Conservation (phyloP, 352 stramenopile species). For the Globisporangium nodosum region DNA sequence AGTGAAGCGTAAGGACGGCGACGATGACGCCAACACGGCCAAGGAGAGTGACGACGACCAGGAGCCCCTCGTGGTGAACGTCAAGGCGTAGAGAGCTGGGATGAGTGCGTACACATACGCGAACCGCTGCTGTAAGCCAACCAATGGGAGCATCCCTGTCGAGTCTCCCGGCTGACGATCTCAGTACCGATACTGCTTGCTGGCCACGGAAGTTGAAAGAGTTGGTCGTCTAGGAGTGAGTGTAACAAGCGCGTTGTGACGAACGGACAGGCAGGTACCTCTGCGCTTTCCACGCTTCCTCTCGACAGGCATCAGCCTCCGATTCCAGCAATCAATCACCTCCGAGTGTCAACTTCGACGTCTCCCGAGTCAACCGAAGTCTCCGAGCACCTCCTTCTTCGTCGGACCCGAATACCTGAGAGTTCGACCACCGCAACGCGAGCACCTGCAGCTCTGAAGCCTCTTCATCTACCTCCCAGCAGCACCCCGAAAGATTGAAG, state of each 20-base stretch:
- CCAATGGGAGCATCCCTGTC: background rate
- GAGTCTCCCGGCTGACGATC: background rate
- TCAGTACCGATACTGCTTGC: background rate
- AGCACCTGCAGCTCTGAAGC: background rate
- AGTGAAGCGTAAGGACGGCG: slow-evolving; percentile 1
- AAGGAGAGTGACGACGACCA: background rate
- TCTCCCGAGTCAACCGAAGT: background rate
- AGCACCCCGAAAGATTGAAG: too few relatives aligned
- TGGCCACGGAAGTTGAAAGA: background rate
- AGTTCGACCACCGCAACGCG: background rate
- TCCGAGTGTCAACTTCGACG: too few relatives aligned
- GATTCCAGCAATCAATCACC: too few relatives aligned
- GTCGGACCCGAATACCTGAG: background rate
- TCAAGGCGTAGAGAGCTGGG: background rate
- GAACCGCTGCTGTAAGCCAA: background rate
- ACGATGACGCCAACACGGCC: background rate
- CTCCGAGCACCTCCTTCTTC: background rate
- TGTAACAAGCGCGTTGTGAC: background rate
- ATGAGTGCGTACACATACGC: too few relatives aligned
- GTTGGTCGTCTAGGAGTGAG: background rate
- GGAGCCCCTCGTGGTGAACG: background rate
- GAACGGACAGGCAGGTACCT: background rate
- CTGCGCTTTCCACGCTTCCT: background rate
- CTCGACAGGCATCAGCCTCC: too few relatives aligned
- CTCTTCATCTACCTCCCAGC: background rate